Evolutionary conservation across 306 rosid genomes (phyloP).

Genomic region (Argentina anserina): DNA sequence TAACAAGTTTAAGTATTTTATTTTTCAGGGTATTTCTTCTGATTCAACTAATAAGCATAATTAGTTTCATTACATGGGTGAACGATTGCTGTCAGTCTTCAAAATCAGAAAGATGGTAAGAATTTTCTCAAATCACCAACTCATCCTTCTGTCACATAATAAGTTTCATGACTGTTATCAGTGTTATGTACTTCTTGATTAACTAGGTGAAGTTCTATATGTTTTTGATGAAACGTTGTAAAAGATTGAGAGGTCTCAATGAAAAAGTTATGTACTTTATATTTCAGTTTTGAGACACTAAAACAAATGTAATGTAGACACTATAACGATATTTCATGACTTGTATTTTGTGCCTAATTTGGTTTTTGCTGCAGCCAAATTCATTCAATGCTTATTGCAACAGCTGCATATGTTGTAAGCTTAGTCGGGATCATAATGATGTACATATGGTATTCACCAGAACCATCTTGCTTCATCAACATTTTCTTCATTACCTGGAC

Average conservation of each 20-base stretch:
- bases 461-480: constrained; percentile 83
- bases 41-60: constrained; percentile 84
- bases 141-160: background rate
- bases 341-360: background rate
- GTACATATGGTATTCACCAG: constrained; percentile 93
- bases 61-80: constrained; percentile 87
- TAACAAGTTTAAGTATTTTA: constrained; percentile 9
- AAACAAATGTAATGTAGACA: background rate
- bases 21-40: constrained; percentile 89
- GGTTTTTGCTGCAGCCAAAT: constrained; percentile 62
- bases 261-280: background rate
- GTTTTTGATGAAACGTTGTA: background rate
- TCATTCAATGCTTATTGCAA: constrained; percentile 68
- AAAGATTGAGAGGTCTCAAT: background rate
- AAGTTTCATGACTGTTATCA: background rate
- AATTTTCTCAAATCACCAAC: constrained; percentile 14
- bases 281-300: background rate
- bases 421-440: constrained; percentile 72
- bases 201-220: background rate
- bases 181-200: background rate
- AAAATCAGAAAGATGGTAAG: constrained; percentile 80
- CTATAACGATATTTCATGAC: background rate
- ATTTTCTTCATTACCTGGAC: constrained; percentile 93
- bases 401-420: constrained; percentile 63
- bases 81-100: constrained; percentile 57